A percentile compares a stretch with the other conserved stretches of the same genome.
Evolutionary conservation across 1,284 basidiomycete species (phyloP).

Genomic region (Waitea zeae): DNA sequence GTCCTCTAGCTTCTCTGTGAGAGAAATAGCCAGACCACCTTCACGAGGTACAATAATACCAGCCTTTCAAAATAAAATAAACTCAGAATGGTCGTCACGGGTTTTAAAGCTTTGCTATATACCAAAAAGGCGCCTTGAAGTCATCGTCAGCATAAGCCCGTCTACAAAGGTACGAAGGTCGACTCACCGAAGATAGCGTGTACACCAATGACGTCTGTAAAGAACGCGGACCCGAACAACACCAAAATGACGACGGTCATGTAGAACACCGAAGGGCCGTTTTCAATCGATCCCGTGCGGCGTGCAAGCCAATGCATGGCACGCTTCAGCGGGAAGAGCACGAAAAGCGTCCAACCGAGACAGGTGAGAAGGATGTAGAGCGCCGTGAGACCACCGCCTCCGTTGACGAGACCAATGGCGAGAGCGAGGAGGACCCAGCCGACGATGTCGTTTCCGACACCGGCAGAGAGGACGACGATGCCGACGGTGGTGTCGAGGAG

Average conservation of each 20-base stretch:
- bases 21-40: constrained; percentile 38
- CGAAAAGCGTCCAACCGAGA: constrained; percentile 66
- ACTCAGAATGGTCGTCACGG: too few species aligned
- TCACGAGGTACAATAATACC: constrained; percentile 50
- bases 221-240: constrained; percentile 47
- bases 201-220: constrained; percentile 78
- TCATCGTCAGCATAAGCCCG: constrained; percentile 9
- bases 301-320: constrained; percentile 56
- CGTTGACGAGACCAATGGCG: constrained; percentile 82
- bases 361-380: constrained; percentile 73
- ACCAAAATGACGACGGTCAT: constrained; percentile 48
- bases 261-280: constrained; percentile 48
- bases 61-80: constrained; percentile 14
- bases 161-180: constrained; percentile 2
- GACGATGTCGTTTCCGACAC: constrained; percentile 81
- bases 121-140: constrained; percentile 34
- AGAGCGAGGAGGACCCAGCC: constrained; percentile 71
- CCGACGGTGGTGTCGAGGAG: constrained; percentile 89
- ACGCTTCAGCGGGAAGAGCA: constrained; percentile 58
- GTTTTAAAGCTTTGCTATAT: too few species aligned
- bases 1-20: constrained; percentile 54
- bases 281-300: constrained; percentile 67
- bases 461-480: constrained; percentile 83
- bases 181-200: constrained; percentile 76
- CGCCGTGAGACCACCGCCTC: constrained; percentile 53